Base-by-base conservation (phyloP, 1,284 basidiomycete genomes). In the Ganoderma lucidum region DNA sequence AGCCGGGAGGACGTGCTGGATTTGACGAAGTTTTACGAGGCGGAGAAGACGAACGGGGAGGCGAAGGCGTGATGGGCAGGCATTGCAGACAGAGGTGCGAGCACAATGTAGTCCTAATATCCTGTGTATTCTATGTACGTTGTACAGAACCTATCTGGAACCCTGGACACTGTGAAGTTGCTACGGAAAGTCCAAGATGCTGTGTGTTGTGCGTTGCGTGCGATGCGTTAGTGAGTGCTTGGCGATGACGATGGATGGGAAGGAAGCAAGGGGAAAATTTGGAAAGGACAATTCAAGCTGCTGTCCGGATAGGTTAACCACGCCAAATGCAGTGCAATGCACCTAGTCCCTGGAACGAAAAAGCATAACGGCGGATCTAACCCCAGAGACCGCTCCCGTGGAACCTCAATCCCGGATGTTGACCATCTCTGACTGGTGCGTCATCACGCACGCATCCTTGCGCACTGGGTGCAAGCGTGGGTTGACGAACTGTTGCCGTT, bases 1-100 rank as follows among this genome's bases (percentile, higher is more conserved):
- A 95, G 93, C 80, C 93, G 92, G 79, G 96, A 99, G 67, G 98
- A 99, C 79, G 96, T 99, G 61, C 84, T 90, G 78, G 98, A 99
- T 80, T 74, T 97, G 77, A 87, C 91, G 80, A 94, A 90, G 84
- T 96, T 93, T 81, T 96, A 94, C 83, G 78, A 70, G 64, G 71
- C 44, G 19, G 65, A 68, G 42, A 62, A 77, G 68, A 62, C 71
- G 41, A 73, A 75, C 61, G 73, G 71, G 53, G 71, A 74, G 41
- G 69, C 67, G 64, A 73, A 71, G 69, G 69, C 67, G 67, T 72
- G 69, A 65, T 64, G 63, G 35, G 65, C 51, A 53, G 17, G 56
- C 53, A 3, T 44, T 32, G 30, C 35, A 23, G 19, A 6, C 39
- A 56, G 42, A 59, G 41, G 42, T 45, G n/a, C 42, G 42, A 32